A percentile compares a stretch with the other conserved stretches of the same genome.
These are phyloP conservation scores for Talaromyces proteolyticus DNA, from an alignment of 495 filamentous ascomycete species.

Conservation along the genomic window DNA sequence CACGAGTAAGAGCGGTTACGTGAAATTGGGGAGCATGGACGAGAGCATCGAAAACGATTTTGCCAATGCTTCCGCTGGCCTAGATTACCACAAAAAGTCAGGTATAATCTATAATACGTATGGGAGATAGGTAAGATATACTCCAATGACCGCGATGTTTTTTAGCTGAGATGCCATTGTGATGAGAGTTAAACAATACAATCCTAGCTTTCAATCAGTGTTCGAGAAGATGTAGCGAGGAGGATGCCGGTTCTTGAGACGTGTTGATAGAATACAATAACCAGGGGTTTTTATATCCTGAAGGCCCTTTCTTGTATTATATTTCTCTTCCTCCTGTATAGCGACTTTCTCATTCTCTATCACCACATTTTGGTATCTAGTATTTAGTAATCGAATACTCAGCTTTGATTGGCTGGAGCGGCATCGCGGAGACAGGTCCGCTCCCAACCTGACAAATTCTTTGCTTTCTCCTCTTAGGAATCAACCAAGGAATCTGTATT, in stretches of 20 bases:
- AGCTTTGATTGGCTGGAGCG: conserved; percentile 3
- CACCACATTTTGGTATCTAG: not conserved
- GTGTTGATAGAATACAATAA: not conserved
- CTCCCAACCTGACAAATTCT: too few relatives aligned
- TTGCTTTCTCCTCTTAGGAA: too few relatives aligned
- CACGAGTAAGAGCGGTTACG: conserved; percentile 44
- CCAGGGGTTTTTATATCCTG: not conserved
- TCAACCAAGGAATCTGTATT: too few relatives aligned
- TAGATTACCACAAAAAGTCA: conserved; percentile 9
- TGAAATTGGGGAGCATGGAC: conserved; percentile 42
- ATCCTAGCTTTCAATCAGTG: not conserved
- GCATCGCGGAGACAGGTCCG: not conserved
- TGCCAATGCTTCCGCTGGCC: conserved; percentile 33
- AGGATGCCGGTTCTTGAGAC: not conserved
- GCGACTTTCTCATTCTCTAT: not conserved
- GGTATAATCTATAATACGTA: not conserved
- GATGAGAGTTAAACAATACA: too few relatives aligned
- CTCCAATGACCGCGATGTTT: conserved; percentile 23
- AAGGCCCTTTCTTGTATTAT: not conserved
- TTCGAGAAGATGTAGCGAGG: not conserved
- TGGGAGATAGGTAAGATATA: conserved; percentile 10
- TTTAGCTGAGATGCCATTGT: conserved; percentile 14
- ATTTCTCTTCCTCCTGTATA: not conserved
- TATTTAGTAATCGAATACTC: not conserved
- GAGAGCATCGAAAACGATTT: conserved; percentile 28